Evolutionary conservation across 1,284 basidiomycete genomes (phyloP), one percentile per base, ranked within the genome.

Genomic region (Malassezia cuniculi): DNA sequence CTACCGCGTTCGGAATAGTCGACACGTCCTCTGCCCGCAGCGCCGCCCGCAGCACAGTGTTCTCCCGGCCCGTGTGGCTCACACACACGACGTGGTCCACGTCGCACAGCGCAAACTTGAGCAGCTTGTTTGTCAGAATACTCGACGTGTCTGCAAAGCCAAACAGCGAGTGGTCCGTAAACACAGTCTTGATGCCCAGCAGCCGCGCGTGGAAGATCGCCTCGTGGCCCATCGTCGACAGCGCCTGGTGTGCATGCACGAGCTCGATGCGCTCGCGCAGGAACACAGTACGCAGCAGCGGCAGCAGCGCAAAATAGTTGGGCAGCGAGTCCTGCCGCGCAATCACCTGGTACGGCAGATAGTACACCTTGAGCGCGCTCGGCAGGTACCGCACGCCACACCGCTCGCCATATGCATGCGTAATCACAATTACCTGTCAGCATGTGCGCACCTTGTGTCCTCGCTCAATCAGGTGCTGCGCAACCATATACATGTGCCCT

Each of bases 101-200:
- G 65, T 90, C 89, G 48, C 80, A 77, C 55, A 99, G 71, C 1
- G 81, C 81, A 11, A 78, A 85, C 10, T 78, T 81, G 19, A 97
- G 72, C 26, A 99, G 74, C 68, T 97, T 97, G 72, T 97, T 97
- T 5, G 93, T 95, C 50, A 95, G 71, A 33, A 97, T 89, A 55
- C 86, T 87, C 0, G 86, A 86, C 12, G 87, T 87, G 58, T 94
- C 89, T 31, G 85, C 85, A 55, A 99, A 86, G 0, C 85, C 87
- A 57, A 95, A 97, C 17, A 99, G 71, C 54, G 82, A 86, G 62
- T 99, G 93, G 68, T 99, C 93, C 1, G 93, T 95, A 66, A 97
- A 94, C 7, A 93, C 82, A 0, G 85, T 85, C 15, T 81, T 76
- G 9, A 89, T 74, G 0, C 69, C 67, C 35, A 66, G 43, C 11